Base-by-base conservation (phyloP, 371 early-diverging fungal species). In the Mucor irregularis region DNA sequence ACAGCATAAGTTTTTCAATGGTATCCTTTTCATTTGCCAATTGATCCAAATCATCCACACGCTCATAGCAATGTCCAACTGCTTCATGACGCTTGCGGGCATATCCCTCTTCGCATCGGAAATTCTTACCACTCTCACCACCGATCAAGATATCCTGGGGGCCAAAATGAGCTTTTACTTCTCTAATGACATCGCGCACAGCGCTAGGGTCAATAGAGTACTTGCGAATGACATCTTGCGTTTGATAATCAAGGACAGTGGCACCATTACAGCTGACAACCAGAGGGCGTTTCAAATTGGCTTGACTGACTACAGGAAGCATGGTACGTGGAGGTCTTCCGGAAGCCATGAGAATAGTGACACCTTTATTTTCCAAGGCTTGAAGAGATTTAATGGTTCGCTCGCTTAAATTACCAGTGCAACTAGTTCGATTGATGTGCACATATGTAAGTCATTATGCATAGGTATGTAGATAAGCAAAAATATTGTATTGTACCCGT, bases 231-330 rank as follows among this genome's bases (percentile, higher is more conserved):
- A 74, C 66, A 5, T 56, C 43, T 33, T 62, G 57, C 11, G 57
- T 61, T 4, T 61, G 49, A 44, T 62, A 58, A 38, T 74, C 74
- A 44, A 71, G 49, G n/a, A 74, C 62, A 13, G 66, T 61, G 6
- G 64, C 74, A 21, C 74, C 74, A 35, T 74, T 74, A 46, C 71
- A 74, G 29, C 74, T 65, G 25, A 74, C 56, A 13, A 64, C 61
- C 26, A 65, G 35, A 9, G 66, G 63, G 21, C 61, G 53, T 5
- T 64, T 53, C n/a, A 74, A 30, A 4, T 49, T 47, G 5, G 65
- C 66, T 50, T 67, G 71, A 6, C 60, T 64, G 2, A 71, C 64
- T 14, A 68, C 58, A 29, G 57, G 69, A 17, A 66, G 26, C 61
- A 74, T 68, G 22, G 71, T 58, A 14, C 71, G 58, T 13, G 69